Conservation (phyloP, 257 asterid species). For the Lycium ferocissimum region DNA sequence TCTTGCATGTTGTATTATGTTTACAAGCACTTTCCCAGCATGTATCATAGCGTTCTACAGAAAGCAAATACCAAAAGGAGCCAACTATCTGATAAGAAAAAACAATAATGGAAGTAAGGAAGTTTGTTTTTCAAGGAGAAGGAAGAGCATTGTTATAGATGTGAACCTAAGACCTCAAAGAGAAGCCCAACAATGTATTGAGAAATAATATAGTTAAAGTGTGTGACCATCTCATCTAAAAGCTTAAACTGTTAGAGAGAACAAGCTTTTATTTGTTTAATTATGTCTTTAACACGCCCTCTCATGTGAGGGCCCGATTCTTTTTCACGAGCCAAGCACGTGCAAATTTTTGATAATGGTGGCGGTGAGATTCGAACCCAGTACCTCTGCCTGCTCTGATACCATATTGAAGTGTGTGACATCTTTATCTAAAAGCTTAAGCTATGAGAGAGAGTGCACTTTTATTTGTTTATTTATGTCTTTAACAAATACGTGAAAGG, state of each 20-base stretch:
- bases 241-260: not conserved
- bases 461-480: not conserved
- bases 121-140: not conserved
- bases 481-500: not conserved
- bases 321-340: not conserved
- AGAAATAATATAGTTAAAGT: not conserved
- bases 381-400: not conserved
- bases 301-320: not conserved
- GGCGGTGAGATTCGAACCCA: too few species aligned
- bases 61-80: slow-evolving; percentile 91
- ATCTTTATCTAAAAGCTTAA: not conserved
- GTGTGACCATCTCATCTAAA: not conserved
- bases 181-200: not conserved
- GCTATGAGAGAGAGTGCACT: not conserved
- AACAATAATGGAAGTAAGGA: slow-evolving; percentile 19
- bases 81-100: slow-evolving; percentile 69
- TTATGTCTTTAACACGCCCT: not conserved
- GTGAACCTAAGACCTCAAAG: not conserved
- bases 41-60: slow-evolving; percentile 83
- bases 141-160: not conserved
- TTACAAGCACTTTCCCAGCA: slow-evolving; percentile 85
- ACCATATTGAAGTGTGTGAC: not conserved
- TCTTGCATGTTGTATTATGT: slow-evolving; percentile 49
- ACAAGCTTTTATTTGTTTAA: not conserved
- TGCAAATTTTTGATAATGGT: too few species aligned